A percentile compares a stretch with the other conserved stretches of the same genome.
Conservation (phyloP, 2,329 filamentous ascomycete genomes). For the Talaromyces sp. region DNA sequence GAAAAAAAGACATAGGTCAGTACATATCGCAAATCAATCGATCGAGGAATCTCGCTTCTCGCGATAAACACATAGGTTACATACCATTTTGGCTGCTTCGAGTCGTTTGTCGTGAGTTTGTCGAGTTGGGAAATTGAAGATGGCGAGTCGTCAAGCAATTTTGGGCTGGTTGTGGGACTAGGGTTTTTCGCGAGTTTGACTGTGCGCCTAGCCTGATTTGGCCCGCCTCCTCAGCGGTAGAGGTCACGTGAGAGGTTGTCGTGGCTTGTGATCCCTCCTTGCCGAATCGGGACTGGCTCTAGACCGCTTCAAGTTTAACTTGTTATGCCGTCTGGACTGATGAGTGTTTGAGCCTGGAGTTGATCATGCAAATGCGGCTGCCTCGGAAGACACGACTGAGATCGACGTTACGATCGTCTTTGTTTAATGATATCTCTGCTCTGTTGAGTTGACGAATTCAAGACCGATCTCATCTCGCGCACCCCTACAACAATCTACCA, state of each 20-base stretch:
- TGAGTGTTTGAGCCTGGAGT: not conserved
- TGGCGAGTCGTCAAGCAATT: conserved; percentile 35
- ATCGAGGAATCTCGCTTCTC: not conserved
- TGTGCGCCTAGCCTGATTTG: conserved; percentile 9
- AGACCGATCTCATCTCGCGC: not conserved
- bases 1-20: conserved; percentile 9
- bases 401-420: not conserved
- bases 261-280: conserved; percentile 14
- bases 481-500: conserved; percentile 28
- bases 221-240: not conserved
- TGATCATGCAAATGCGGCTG: conserved; percentile 4
- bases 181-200: conserved; percentile 35
- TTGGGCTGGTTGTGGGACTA: conserved; percentile 44
- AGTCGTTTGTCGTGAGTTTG: conserved; percentile 45
- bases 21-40: conserved; percentile 17
- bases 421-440: not conserved
- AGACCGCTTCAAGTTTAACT: conserved; percentile 4
- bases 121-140: conserved; percentile 44
- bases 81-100: conserved; percentile 45
- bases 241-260: conserved; percentile 4
- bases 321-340: not conserved
- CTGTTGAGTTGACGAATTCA: not conserved
- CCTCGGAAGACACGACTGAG: not conserved
- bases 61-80: conserved; percentile 20
- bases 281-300: not conserved